phyloP scores from a whole-genome alignment of 1,284 basidiomycete genomes.

The Melampsora larici-populina region DNA sequence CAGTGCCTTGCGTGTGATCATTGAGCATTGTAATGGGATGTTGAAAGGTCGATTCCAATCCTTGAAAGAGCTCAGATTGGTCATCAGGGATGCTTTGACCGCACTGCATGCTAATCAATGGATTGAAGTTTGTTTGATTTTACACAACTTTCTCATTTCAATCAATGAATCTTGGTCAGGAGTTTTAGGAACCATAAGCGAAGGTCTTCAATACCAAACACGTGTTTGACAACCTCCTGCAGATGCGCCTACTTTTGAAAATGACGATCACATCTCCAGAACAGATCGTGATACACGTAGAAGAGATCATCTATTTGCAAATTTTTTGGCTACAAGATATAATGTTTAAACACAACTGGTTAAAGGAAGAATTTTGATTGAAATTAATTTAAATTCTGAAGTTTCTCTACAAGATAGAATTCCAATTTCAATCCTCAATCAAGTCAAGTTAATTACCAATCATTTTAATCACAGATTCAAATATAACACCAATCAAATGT shows the following conservation, averaged over 20 bases:
- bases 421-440: too few relatives aligned
- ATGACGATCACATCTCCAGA: background rate
- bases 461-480: too few relatives aligned
- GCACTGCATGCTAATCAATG: background rate
- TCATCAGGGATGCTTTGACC: background rate
- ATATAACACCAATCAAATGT: too few relatives aligned
- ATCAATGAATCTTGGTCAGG: background rate
- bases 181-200: background rate
- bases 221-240: background rate
- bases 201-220: background rate
- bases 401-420: too few relatives aligned
- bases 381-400: too few relatives aligned
- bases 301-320: too few relatives aligned
- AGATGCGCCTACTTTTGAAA: background rate
- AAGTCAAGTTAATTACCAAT: too few relatives aligned
- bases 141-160: too few relatives aligned
- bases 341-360: too few relatives aligned
- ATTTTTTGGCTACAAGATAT: too few relatives aligned
- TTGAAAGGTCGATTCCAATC: background rate
- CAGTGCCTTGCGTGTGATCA: background rate
- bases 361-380: too few relatives aligned
- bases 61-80: background rate
- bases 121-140: background rate
- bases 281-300: background rate
- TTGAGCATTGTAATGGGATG: constrained; percentile 4